These are phyloP conservation scores for Truncatella angustata DNA, from an alignment of 2,329 filamentous ascomycete species.

Conservation along the genomic window DNA sequence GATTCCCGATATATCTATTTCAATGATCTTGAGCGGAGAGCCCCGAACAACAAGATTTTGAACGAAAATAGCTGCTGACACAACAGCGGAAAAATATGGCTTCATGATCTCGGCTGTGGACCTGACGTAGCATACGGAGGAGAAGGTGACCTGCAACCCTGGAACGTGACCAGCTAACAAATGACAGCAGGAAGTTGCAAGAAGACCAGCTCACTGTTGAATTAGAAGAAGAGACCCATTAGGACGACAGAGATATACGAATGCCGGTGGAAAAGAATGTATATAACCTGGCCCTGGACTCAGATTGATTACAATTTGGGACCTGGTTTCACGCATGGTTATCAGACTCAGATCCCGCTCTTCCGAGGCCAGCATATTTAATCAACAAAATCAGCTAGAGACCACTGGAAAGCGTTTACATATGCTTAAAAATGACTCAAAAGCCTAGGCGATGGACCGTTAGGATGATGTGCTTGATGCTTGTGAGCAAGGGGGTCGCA, in stretches of 20 bases:
- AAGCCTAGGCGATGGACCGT: not conserved
- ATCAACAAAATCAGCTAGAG: too few relatives aligned
- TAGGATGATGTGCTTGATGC: not conserved
- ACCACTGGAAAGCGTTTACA: too few relatives aligned
- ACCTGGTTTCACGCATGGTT: not conserved
- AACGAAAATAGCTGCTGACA: slow-evolving; percentile 4
- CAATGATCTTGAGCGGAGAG: not conserved
- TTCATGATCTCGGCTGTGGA: slow-evolving; percentile 8
- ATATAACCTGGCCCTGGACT: too few relatives aligned
- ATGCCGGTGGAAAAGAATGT: too few relatives aligned
- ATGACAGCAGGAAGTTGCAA: too few relatives aligned
- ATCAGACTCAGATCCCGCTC: not conserved
- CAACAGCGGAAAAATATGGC: not conserved
- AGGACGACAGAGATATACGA: too few relatives aligned
- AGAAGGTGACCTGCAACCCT: too few relatives aligned
- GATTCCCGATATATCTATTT: slow-evolving; percentile 7
- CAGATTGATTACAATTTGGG: not conserved
- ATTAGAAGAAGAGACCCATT: too few relatives aligned
- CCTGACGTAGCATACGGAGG: too few relatives aligned
- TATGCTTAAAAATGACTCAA: too few relatives aligned
- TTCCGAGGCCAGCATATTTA: not conserved
- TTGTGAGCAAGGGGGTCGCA: not conserved
- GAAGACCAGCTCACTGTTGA: too few relatives aligned
- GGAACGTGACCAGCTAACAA: too few relatives aligned
- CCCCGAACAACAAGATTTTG: slow-evolving; percentile 1